phyloP scores from a whole-genome alignment of 2,329 filamentous ascomycete species.

The Fusarium sp. region DNA sequence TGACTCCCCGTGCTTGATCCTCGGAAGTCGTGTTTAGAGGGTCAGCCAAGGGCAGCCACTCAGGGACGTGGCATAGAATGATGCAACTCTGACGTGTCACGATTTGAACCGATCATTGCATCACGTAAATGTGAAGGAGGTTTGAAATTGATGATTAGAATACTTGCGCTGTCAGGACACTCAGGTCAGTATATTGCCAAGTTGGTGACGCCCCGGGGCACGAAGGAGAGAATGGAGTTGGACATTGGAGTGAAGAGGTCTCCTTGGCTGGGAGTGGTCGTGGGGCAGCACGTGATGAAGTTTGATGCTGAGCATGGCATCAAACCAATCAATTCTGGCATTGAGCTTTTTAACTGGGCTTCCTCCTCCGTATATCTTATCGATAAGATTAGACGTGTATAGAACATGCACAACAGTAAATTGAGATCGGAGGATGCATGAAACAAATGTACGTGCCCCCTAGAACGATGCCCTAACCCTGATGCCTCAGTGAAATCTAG shows the following conservation, averaged over 20 bases:
- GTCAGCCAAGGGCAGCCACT: neutral
- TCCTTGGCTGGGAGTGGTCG: neutral
- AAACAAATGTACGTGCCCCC: neutral
- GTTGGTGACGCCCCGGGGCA: neutral
- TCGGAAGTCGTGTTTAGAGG: neutral
- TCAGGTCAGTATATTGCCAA: neutral
- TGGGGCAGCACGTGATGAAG: neutral
- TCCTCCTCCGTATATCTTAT: neutral
- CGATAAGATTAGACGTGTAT: neutral
- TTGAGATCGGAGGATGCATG: neutral
- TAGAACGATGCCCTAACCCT: neutral
- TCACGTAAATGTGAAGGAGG: neutral
- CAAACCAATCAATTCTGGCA: neutral
- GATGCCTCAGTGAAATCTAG: neutral
- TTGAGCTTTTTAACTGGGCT: neutral
- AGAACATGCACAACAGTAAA: neutral
- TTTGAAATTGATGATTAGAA: neutral
- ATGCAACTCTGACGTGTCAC: neutral
- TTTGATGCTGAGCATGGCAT: neutral
- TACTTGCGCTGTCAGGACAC: neutral
- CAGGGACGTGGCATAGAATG: neutral
- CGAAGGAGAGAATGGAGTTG: neutral
- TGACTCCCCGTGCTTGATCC: neutral
- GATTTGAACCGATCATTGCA: neutral
- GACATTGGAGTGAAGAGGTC: neutral